These are phyloP conservation scores for Acer negundo DNA, from an alignment of 345 rosid genomes.

Conservation along the genomic window DNA sequence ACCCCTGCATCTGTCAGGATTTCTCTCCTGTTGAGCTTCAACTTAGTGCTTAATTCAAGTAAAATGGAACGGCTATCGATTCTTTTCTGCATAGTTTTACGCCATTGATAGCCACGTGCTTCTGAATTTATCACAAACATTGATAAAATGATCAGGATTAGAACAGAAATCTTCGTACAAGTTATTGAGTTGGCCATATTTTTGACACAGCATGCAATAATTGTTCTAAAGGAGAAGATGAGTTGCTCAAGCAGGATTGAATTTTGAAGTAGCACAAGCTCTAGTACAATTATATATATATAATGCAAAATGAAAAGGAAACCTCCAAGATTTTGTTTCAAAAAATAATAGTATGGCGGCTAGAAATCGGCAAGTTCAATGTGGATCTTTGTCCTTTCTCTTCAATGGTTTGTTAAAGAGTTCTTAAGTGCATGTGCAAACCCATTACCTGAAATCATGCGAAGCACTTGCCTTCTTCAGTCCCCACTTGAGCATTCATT, in stretches of 20 bases:
- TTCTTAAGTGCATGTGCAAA: too few species aligned
- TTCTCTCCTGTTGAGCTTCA: constrained; percentile 18
- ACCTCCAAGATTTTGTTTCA: constrained; percentile 9
- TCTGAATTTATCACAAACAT: constrained; percentile 9
- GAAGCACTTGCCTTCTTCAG: constrained; percentile 21
- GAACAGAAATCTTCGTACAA: constrained; percentile 8
- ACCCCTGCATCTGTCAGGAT: not conserved
- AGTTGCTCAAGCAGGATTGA: constrained; percentile 1
- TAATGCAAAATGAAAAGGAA: constrained; percentile 16
- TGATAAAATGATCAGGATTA: constrained; percentile 31
- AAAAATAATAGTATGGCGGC: constrained; percentile 19
- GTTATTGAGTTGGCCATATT: constrained; percentile 18
- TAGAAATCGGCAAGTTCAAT: constrained; percentile 27
- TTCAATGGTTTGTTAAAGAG: not conserved
- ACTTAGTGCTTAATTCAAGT: constrained; percentile 14
- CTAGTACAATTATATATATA: constrained; percentile 1
- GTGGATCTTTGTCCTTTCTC: constrained; percentile 23
- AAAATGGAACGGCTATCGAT: constrained; percentile 24
- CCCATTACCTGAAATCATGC: constrained; percentile 14
- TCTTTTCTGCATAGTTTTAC: constrained; percentile 17
- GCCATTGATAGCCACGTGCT: constrained; percentile 18
- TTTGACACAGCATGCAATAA: not conserved
- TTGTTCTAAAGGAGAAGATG: not conserved
- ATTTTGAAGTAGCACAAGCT: not conserved
- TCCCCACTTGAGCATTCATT: constrained; percentile 31